Conservation (phyloP, 495 filamentous ascomycete species). For the Platismatia glauca region DNA sequence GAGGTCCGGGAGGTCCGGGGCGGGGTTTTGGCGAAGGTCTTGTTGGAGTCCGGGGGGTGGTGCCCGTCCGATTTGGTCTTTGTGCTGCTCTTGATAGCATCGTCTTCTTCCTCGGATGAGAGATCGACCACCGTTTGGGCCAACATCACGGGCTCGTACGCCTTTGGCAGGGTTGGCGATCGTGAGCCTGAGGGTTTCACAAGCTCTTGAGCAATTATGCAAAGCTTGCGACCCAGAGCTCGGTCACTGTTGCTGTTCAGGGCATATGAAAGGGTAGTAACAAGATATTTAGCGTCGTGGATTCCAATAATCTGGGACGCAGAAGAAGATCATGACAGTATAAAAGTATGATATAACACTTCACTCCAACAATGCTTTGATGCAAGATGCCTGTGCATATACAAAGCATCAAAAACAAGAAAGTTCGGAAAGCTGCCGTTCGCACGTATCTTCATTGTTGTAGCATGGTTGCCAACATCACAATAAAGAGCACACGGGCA, state of each 20-base stretch:
- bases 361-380: neutral
- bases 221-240: neutral
- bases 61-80: neutral
- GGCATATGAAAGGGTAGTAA: neutral
- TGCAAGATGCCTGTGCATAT: neutral
- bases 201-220: neutral
- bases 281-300: neutral
- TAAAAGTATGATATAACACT: neutral
- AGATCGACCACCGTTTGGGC: neutral
- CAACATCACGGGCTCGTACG: neutral
- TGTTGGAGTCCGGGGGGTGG: neutral
- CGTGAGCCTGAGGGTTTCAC: neutral
- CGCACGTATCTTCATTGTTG: neutral
- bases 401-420: neutral
- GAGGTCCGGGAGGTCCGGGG: neutral
- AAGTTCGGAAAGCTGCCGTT: neutral
- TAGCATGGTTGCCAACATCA: neutral
- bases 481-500: neutral
- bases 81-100: neutral
- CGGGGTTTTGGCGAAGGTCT: neutral
- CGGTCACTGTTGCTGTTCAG: neutral
- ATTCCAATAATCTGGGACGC: neutral
- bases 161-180: neutral
- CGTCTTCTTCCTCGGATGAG: conserved; percentile 5
- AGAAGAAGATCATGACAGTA: neutral